A percentile compares a stretch with the other conserved stretches of the same genome.
These are phyloP conservation scores for Ascomycota sp. DNA, from an alignment of 2,329 filamentous ascomycete species.

Conservation along the genomic window DNA sequence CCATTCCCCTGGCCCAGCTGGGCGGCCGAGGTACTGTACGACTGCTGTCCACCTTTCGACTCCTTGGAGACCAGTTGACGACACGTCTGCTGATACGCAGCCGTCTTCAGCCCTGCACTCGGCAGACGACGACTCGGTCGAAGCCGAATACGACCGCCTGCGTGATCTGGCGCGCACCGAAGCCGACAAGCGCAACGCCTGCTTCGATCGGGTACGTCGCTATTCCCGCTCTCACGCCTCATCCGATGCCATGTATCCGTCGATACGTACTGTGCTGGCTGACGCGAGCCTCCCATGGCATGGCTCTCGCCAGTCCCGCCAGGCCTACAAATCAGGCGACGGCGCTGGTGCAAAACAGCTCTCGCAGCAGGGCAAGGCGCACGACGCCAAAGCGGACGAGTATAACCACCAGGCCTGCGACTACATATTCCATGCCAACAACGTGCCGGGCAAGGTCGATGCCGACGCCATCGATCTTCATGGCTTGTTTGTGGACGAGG, in stretches of 20 bases:
- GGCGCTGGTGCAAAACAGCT: slow-evolving; percentile 64
- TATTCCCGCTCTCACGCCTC: neutral
- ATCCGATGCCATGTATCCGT: too few species aligned
- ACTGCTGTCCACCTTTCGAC: too few species aligned
- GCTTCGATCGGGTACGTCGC: slow-evolving; percentile 43
- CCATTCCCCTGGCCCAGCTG: slow-evolving; percentile 17
- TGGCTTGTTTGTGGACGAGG: slow-evolving; percentile 85
- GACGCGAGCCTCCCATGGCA: neutral
- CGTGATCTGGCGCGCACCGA: slow-evolving; percentile 65
- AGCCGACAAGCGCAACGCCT: slow-evolving; percentile 53
- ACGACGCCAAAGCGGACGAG: slow-evolving; percentile 63
- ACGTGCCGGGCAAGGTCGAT: slow-evolving; percentile 49
- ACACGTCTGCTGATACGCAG: neutral
- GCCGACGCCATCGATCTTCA: slow-evolving; percentile 82
- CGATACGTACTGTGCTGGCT: neutral
- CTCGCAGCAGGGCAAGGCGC: slow-evolving; percentile 63
- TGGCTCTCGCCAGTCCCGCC: slow-evolving; percentile 30
- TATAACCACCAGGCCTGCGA: slow-evolving; percentile 84
- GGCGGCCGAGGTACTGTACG: slow-evolving; percentile 18
- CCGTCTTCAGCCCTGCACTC: slow-evolving; percentile 47
- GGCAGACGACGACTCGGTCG: slow-evolving; percentile 39
- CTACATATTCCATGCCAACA: slow-evolving; percentile 90
- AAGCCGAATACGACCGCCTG: slow-evolving; percentile 80
- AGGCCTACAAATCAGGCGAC: slow-evolving; percentile 68
- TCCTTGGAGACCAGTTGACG: slow-evolving; percentile 1